These are phyloP conservation scores for Sideroxylon spinosum DNA, from an alignment of 179 eudicot genomes.

Conservation along the genomic window DNA sequence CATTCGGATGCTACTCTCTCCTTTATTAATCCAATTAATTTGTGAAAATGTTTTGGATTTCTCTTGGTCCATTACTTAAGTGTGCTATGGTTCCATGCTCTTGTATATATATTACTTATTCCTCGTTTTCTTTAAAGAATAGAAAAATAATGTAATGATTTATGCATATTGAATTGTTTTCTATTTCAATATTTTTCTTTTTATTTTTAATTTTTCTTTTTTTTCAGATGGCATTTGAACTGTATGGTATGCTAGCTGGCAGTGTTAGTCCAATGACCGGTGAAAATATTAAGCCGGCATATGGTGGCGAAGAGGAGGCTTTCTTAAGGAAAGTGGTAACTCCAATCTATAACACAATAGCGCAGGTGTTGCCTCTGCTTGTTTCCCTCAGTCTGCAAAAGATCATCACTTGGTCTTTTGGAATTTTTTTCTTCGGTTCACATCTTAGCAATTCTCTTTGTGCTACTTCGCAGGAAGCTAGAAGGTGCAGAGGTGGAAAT, in stretches of 20 bases:
- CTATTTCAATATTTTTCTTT: neutral
- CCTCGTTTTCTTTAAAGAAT: neutral
- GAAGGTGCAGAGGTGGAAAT: constrained; percentile 51
- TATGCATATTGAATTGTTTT: neutral
- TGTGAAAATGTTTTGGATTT: neutral
- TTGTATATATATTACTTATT: neutral
- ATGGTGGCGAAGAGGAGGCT: constrained; percentile 92
- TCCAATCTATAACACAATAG: constrained; percentile 69
- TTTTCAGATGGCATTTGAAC: constrained; percentile 91
- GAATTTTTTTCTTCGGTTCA: neutral
- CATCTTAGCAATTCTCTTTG: neutral
- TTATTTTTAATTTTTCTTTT: too few relatives aligned
- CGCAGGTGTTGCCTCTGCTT: constrained; percentile 37
- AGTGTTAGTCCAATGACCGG: constrained; percentile 92
- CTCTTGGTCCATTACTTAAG: too few relatives aligned
- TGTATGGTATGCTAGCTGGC: constrained; percentile 94
- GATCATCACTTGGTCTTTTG: neutral
- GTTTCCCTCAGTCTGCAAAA: neutral
- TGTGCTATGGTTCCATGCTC: neutral
- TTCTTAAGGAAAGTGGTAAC: constrained; percentile 77
- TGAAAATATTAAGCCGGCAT: constrained; percentile 82
- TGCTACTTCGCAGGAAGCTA: constrained; percentile 53
- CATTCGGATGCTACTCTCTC: constrained; percentile 12
- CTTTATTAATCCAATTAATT: neutral
- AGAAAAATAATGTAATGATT: too few relatives aligned